Base-by-base conservation (phyloP, 1,139 yeast species). In the Sugiyamaella paludigena region DNA sequence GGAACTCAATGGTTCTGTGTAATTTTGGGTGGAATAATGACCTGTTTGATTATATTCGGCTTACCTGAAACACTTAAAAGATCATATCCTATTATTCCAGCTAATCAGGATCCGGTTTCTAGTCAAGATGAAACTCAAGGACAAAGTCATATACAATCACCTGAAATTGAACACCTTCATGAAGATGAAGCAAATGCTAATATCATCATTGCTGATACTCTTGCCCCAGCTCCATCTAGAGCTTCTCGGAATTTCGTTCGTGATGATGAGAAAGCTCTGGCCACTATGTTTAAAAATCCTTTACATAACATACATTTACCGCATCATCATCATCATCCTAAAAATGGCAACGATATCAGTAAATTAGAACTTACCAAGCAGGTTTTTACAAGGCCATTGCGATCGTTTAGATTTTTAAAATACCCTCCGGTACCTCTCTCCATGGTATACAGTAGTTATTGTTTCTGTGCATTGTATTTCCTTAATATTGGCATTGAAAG, bases 1-100 rank as follows among this genome's bases (percentile, higher is more conserved):
- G 87, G 92, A 2, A 86, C 96, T 2, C 94, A 85, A 61, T 88
- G 95, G 94, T 80, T 86, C 48, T 70, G 87, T 66, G 87, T 84
- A 30, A 83, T 84, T 31, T 67, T 85, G 38, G 78, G 87, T 0
- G 88, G 83, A 0, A 64, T 75, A 11, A 76, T 80, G 50, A 71
- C 77, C 30, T 15, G 80, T 1, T 57, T 78, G 41, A 69, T 87
- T 40, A 57, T 79, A 1, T 73, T 86, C 41, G 69, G 74, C 1
- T 69, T 87, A 13, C 96, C 96, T 0, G 96, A 88, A 62, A 88
- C 96, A 0, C 71, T 87, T 32, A 45, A 41, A 40, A 30, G 50
- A 43, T 39, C 48, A 10, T 40, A 45, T 10, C 45, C 48, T 8
- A 12, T 42, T 35, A 19, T 37, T 7, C 9, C 28, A 6, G 19